Evolutionary conservation across 1,139 yeast genomes (phyloP).

Genomic region (Zygotorulaspora mrakii): DNA sequence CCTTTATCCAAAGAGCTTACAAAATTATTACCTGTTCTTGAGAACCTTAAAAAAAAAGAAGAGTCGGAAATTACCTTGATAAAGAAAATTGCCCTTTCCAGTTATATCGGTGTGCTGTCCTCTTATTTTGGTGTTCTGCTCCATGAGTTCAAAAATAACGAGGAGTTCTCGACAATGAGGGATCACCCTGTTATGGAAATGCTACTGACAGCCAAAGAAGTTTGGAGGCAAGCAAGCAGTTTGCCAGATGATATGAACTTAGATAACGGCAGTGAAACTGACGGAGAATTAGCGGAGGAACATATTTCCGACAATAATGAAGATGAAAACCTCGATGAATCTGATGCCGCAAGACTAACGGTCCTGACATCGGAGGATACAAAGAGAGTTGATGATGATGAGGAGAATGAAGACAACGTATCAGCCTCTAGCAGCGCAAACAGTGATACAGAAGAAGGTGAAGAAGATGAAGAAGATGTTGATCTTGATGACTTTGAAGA

Average conservation of each 20-base stretch:
- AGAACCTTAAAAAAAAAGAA: conserved; percentile 34
- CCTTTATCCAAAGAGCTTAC: conserved; percentile 70
- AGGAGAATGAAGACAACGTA: conserved; percentile 29
- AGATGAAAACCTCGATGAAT: conserved; percentile 15
- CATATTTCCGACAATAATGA: neutral
- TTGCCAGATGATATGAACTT: conserved; percentile 39
- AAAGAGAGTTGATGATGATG: conserved; percentile 19
- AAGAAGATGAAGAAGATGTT: conserved; percentile 35
- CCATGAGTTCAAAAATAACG: conserved; percentile 49
- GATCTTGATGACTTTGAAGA: conserved; percentile 45
- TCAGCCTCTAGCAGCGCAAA: conserved; percentile 22
- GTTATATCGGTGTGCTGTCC: conserved; percentile 71
- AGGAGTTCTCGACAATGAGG: conserved; percentile 61
- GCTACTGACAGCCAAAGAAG: conserved; percentile 71
- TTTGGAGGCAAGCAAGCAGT: conserved; percentile 79
- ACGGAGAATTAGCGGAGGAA: neutral
- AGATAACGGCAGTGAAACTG: neutral
- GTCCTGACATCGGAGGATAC: neutral
- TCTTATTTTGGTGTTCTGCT: conserved; percentile 72
- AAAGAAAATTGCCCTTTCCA: conserved; percentile 64
- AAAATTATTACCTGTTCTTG: conserved; percentile 45
- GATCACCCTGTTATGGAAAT: conserved; percentile 88
- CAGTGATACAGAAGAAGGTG: conserved; percentile 26
- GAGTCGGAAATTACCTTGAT: conserved; percentile 42
- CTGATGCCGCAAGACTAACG: neutral